These are phyloP conservation scores for Neltuma alba DNA, from an alignment of 306 rosid genomes.

Conservation along the genomic window DNA sequence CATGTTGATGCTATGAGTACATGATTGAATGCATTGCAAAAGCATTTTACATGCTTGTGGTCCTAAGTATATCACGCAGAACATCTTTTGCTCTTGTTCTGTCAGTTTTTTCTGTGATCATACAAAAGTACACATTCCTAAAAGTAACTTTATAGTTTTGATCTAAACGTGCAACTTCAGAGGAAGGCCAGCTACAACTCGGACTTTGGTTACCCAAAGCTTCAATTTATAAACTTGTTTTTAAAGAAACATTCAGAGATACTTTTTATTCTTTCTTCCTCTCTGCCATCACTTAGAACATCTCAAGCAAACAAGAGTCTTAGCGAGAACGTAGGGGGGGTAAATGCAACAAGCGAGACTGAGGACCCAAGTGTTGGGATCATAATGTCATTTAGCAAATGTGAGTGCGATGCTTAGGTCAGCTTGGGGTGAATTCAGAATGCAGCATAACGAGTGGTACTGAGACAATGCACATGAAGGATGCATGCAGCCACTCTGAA, in stretches of 20 bases:
- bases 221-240: slow-evolving; percentile 14
- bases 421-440: neutral
- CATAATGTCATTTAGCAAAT: neutral
- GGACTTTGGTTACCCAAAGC: neutral
- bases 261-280: neutral
- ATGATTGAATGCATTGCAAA: neutral
- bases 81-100: slow-evolving; percentile 7
- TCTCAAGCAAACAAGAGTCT: neutral
- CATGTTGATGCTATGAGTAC: slow-evolving; percentile 44
- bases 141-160: neutral
- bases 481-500: slow-evolving; percentile 11
- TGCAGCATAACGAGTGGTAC: neutral
- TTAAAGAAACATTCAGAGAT: neutral
- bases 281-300: neutral
- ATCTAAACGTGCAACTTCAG: neutral
- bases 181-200: neutral
- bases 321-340: too few relatives aligned
- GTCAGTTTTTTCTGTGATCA: neutral
- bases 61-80: slow-evolving; percentile 32
- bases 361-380: neutral
- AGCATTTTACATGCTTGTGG: slow-evolving; percentile 32
- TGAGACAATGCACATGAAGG: neutral
- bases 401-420: neutral
- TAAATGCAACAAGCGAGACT: too few relatives aligned
- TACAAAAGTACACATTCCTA: slow-evolving; percentile 15